A percentile compares a stretch with the other conserved stretches of the same genome.
These are phyloP conservation scores for Aspergillus sp. DNA, from an alignment of 2,329 filamentous ascomycete genomes.

Conservation along the genomic window DNA sequence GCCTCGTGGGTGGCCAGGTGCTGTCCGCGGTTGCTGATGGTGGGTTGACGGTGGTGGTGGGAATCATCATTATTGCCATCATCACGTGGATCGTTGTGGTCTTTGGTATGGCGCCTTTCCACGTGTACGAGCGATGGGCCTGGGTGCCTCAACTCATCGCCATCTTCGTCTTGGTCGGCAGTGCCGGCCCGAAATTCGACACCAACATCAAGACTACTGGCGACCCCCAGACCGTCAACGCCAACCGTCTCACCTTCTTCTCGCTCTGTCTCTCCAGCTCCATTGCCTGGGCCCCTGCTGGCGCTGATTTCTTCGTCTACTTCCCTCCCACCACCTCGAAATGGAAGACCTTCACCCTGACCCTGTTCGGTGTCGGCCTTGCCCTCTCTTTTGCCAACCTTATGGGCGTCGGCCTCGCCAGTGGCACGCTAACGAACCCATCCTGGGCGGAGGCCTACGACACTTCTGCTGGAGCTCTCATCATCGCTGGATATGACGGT, in stretches of 20 bases:
- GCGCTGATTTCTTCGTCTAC: conserved; percentile 41
- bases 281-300: conserved; percentile 26
- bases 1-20: conserved; percentile 37
- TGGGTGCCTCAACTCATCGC: conserved; percentile 39
- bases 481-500: conserved; percentile 33
- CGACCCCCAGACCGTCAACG: conserved; percentile 7
- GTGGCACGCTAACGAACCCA: not conserved
- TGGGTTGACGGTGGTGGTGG: conserved; percentile 31
- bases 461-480: conserved; percentile 35
- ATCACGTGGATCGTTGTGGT: conserved; percentile 30
- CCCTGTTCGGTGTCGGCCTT: conserved; percentile 1
- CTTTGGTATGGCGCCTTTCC: conserved; percentile 35
- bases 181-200: conserved; percentile 32
- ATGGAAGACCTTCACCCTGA: conserved; percentile 1
- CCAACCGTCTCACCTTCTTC: conserved; percentile 32
- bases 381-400: conserved; percentile 1
- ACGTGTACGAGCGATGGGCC: conserved; percentile 36
- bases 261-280: conserved; percentile 31
- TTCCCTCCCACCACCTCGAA: conserved; percentile 37
- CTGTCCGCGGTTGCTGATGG: conserved; percentile 27
- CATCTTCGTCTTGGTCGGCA: conserved; percentile 37
- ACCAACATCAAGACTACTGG: conserved; percentile 4
- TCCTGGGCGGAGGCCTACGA: conserved; percentile 5
- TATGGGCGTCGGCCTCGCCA: conserved; percentile 7
- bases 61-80: conserved; percentile 30